Conservation (phyloP, 768 basidiomycete genomes). For the Pisolithus tinctorius region DNA sequence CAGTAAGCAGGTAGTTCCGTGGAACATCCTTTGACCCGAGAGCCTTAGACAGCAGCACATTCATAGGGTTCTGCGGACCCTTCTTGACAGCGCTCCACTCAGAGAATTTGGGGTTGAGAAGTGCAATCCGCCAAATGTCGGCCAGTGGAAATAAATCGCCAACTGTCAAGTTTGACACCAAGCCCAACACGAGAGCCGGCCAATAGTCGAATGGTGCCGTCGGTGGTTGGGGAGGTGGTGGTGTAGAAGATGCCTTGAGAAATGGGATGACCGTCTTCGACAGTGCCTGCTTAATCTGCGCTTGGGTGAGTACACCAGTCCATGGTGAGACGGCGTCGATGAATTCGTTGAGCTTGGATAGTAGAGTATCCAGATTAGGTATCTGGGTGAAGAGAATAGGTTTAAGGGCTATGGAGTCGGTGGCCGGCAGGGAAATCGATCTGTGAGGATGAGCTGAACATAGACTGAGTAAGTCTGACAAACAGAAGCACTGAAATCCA, state of each 20-base stretch:
- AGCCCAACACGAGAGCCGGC: conserved; percentile 37
- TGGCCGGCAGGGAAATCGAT: conserved; percentile 48
- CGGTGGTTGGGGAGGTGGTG: conserved; percentile 20
- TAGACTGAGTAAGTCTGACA: not conserved
- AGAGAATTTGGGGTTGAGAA: conserved; percentile 56
- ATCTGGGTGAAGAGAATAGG: conserved; percentile 74
- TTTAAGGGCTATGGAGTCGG: conserved; percentile 57
- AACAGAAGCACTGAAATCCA: not conserved
- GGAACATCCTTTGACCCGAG: conserved; percentile 22
- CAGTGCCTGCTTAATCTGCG: conserved; percentile 46
- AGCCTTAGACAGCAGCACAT: conserved; percentile 41
- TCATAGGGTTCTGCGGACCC: conserved; percentile 35
- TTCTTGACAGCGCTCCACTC: conserved; percentile 37
- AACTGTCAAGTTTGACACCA: conserved; percentile 41
- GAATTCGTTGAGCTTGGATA: conserved; percentile 55
- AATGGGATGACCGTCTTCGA: conserved; percentile 48
- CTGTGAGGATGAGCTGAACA: conserved; percentile 71
- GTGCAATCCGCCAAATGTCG: conserved; percentile 76
- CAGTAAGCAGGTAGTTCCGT: conserved; percentile 58
- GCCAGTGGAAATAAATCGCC: conserved; percentile 70
- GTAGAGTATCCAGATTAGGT: conserved; percentile 59
- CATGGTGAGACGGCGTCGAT: conserved; percentile 43
- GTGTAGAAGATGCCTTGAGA: conserved; percentile 46
- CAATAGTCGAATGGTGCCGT: conserved; percentile 39
- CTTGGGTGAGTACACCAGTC: conserved; percentile 22